Evolutionary conservation across 768 basidiomycete genomes (phyloP), one percentile per base, ranked within the genome.

Genomic region (Trametes elegans): DNA sequence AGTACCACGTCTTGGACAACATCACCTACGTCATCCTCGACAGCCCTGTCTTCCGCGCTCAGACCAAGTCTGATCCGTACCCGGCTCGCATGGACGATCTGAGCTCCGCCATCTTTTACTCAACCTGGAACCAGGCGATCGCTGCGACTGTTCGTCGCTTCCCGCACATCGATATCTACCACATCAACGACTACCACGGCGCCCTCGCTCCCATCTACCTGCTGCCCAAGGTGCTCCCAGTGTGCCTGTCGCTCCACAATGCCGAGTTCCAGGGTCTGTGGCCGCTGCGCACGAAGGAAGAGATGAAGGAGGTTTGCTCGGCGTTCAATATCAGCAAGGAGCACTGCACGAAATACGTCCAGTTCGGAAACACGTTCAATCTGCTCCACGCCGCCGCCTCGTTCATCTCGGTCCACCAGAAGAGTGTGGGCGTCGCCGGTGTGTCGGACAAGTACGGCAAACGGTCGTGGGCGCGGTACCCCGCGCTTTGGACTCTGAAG

Each of bases 391-490:
- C 94, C 21, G 94, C 85, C 5, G 94, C 94, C 1, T 90, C 89
- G 23, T 97, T 87, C 71, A 93, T 97, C 73, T 91, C 89, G 58
- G 80, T 82, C 27, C 94, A 97, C 70, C 94, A 97, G 69, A 96
- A 93, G 76, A 89, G 87, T 61, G 66, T 96, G 28, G 94, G 94
- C 68, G 94, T 96, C 19, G 94, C 94, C 36, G 94, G 94, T 77
- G 94, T 97, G 35, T 97, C 94, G 2, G 94, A 97, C 79, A 97
- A 97, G 73, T 95, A 97, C 65, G 94, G 94, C 23, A 97, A 97
- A 72, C 92, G 94, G 40, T 89, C 87, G 62, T 97, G 94, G 94
- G 94, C 94, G 42, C 85, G 94, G 49, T 97, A 97, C 71, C 94
- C 94, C 26, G 94, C 94, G 13, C 78, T 97, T 3, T 97, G 94